Evolutionary conservation across 2,329 filamentous ascomycete species (phyloP), one percentile per base, ranked within the genome.

Genomic region (Cytospora piceicola): DNA sequence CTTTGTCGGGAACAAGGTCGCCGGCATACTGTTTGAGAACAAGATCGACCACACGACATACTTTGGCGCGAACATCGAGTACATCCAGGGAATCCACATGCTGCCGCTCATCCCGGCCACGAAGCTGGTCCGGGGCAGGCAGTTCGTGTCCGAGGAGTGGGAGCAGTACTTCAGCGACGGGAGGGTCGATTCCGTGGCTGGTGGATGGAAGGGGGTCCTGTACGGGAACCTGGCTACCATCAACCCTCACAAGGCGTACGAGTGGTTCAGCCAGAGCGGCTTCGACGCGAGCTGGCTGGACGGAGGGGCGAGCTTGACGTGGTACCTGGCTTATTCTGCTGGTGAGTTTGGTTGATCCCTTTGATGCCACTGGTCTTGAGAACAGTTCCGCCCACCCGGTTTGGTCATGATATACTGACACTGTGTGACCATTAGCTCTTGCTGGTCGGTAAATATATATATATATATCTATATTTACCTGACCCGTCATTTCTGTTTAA

Each of bases 11-110:
- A 98, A 98, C 82, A 93, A 91, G 77, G 87, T 84, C 46, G 82
- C 83, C 2, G 86, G 87, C 7, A 89, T 89, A 69, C 75, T 96
- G 11, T 98, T 97, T 73, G 94, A 98, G 78, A 97, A 97, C 81
- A 98, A 98, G 79, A 85, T 93, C 62, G 92, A 98, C 75, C 93
- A 97, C 77, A 90, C 91, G 4, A 97, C 94, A 0, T 97, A 93
- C 78, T 97, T 97, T 73, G 92, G 92, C 55, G 76, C 80, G 59
- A 86, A 89, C 65, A 83, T 87, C 15, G 90, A 94, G 77, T 92
- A 87, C 69, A 84, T 94, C 65, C 78, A 84, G 70, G 90, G 90
- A 59, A 68, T 68, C 22, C 65, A 68, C 77, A 91, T 92, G 88
- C 79, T 91, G 29, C 90, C 90, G 7, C 76, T 90, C 32, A 80